phyloP scores from a whole-genome alignment of 352 stramenopile genomes.

The Pythium vanterpoolii region DNA sequence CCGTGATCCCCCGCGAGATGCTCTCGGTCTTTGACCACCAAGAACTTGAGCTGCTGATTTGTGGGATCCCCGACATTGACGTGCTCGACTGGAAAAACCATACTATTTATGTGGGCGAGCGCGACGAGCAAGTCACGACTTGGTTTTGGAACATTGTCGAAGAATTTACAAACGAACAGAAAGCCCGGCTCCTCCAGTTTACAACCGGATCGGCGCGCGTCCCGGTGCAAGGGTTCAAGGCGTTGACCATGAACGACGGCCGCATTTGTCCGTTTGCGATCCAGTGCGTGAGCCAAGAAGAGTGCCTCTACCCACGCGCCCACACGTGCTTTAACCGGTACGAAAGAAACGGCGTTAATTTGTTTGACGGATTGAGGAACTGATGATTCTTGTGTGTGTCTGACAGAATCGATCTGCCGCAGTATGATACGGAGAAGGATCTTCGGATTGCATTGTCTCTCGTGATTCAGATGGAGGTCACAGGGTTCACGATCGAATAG shows the following conservation, averaged over 20 bases:
- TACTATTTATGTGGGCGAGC: conserved; percentile 93
- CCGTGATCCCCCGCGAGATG: conserved; percentile 94
- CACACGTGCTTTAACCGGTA: conserved; percentile 89
- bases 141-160: conserved; percentile 98
- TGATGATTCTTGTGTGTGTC: not conserved
- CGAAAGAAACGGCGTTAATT: conserved; percentile 9
- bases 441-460: conserved; percentile 74
- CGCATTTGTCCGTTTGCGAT: conserved; percentile 86
- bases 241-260: conserved; percentile 85
- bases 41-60: conserved; percentile 98
- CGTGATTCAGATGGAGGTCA: conserved; percentile 87
- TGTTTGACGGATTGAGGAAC: not conserved
- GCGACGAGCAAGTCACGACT: conserved; percentile 86
- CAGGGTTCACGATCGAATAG: conserved; percentile 84
- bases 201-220: conserved; percentile 97
- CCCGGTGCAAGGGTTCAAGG: conserved; percentile 84
- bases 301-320: conserved; percentile 78
- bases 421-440: conserved; percentile 74
- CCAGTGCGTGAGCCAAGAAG: conserved; percentile 75
- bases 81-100: conserved; percentile 95
- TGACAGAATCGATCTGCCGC: conserved; percentile 69
- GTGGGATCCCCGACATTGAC: conserved; percentile 97
- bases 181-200: conserved; percentile 96
- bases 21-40: conserved; percentile 95
- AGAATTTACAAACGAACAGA: conserved; percentile 92